Conservation (phyloP, 2,329 filamentous ascomycete species). For the Graphium sp. region DNA sequence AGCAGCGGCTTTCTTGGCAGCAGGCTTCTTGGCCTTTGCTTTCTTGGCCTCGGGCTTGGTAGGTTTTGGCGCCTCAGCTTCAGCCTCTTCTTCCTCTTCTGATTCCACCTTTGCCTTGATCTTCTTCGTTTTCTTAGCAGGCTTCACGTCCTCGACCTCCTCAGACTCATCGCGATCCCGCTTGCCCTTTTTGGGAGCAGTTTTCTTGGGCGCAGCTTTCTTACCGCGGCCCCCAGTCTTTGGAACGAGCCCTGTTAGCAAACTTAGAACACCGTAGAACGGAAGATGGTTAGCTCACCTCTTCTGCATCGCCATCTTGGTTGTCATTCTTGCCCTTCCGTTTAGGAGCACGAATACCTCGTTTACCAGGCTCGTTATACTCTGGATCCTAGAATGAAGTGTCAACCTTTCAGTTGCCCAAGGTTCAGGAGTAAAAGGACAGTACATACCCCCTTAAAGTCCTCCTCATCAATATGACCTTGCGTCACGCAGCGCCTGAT, state of each 20-base stretch:
- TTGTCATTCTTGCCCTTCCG: conserved; percentile 12
- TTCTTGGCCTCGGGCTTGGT: conserved; percentile 14
- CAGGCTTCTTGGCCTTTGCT: conserved; percentile 5
- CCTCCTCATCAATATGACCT: conserved; percentile 68
- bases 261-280: background rate
- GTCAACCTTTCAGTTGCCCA: too few relatives aligned
- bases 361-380: conserved; percentile 51
- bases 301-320: conserved; percentile 9
- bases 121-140: conserved; percentile 15
- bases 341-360: conserved; percentile 36
- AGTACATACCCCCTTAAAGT: conserved; percentile 69
- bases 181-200: conserved; percentile 6
- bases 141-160: conserved; percentile 8
- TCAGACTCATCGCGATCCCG: conserved; percentile 9
- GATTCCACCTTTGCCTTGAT: conserved; percentile 16
- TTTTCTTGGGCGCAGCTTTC: conserved; percentile 15
- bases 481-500: conserved; percentile 54
- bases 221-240: conserved; percentile 3
- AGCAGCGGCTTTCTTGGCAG: conserved; percentile 8
- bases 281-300: conserved; percentile 1
- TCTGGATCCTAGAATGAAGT: conserved; percentile 45
- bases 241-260: background rate
- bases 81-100: conserved; percentile 15
- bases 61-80: conserved; percentile 18
- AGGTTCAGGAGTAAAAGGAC: background rate